Evolutionary conservation across 352 stramenopile genomes (phyloP).

Genomic region (Phytophthora idaei): DNA sequence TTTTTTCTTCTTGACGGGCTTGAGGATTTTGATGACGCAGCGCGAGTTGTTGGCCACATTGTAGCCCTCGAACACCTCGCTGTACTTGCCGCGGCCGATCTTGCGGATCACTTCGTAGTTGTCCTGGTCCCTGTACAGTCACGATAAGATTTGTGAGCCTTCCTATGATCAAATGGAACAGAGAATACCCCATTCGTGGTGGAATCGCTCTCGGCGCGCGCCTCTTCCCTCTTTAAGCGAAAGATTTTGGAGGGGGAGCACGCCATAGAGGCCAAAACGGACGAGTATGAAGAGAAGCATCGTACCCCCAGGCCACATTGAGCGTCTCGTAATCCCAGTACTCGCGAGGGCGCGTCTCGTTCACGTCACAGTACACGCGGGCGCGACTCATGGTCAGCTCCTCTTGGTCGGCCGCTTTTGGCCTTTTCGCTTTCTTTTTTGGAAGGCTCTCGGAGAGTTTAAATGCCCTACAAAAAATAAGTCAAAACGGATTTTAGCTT

Average conservation of each 20-base stretch:
- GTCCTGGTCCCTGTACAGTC: slow-evolving; percentile 92
- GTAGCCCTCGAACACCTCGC: slow-evolving; percentile 98
- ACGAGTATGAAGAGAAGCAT: slow-evolving; percentile 2
- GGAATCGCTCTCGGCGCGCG: background rate
- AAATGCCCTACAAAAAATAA: slow-evolving; percentile 20
- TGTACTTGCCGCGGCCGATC: slow-evolving; percentile 99
- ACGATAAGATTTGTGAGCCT: slow-evolving; percentile 17
- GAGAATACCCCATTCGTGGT: background rate
- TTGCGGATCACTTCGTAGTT: slow-evolving; percentile 99
- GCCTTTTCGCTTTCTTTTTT: slow-evolving; percentile 36
- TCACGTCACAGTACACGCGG: slow-evolving; percentile 94
- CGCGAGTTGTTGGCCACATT: slow-evolving; percentile 97
- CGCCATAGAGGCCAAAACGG: background rate
- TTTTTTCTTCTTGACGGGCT: slow-evolving; percentile 99
- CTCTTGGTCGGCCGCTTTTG: slow-evolving; percentile 20
- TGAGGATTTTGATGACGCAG: slow-evolving; percentile 99
- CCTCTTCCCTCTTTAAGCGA: background rate
- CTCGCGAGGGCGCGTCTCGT: slow-evolving; percentile 95
- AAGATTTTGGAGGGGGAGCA: slow-evolving; percentile 34
- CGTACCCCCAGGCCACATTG: slow-evolving; percentile 95
- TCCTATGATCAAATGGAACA: background rate
- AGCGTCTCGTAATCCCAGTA: slow-evolving; percentile 99
- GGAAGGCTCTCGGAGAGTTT: slow-evolving; percentile 29
- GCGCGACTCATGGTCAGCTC: slow-evolving; percentile 63
- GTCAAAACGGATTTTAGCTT: background rate